A percentile compares a stretch with the other conserved stretches of the same genome.
Conservation (phyloP, 805 yeast species). For the Groenewaldozyma salmanticensis region DNA sequence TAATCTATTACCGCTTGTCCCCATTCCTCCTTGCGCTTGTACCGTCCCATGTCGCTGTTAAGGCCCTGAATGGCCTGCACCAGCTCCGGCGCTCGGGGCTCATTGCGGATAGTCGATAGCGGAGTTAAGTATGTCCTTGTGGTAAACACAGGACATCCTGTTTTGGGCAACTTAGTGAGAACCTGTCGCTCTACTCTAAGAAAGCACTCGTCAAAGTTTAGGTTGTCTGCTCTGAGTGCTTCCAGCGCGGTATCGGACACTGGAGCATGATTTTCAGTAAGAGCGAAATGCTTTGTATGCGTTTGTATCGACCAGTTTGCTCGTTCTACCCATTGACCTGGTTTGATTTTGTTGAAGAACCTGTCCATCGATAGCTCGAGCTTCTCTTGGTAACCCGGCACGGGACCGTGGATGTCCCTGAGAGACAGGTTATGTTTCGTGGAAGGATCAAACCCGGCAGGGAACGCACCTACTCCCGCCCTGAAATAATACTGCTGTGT, state of each 20-base stretch:
- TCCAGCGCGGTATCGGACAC: constrained; percentile 23
- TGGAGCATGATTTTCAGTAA: constrained; percentile 34
- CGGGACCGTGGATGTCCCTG: constrained; percentile 58
- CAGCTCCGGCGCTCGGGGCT: constrained; percentile 41
- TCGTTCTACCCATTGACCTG: constrained; percentile 49
- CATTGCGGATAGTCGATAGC: constrained; percentile 36
- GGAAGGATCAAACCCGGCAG: constrained; percentile 65
- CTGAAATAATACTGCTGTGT: constrained; percentile 37
- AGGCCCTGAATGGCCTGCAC: constrained; percentile 56
- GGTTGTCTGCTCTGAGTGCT: constrained; percentile 26
- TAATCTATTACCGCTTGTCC: constrained; percentile 50
- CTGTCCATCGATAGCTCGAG: constrained; percentile 55
- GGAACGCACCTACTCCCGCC: constrained; percentile 51
- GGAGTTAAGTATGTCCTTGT: constrained; percentile 53
- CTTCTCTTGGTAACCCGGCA: constrained; percentile 53
- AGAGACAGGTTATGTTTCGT: constrained; percentile 43
- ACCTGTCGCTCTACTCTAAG: constrained; percentile 53
- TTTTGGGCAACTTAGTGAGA: constrained; percentile 42
- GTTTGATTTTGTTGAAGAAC: constrained; percentile 48
- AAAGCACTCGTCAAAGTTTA: constrained; percentile 33
- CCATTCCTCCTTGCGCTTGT: constrained; percentile 60
- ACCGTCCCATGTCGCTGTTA: constrained; percentile 47
- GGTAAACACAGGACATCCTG: constrained; percentile 39
- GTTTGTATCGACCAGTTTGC: constrained; percentile 65
- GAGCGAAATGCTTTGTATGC: constrained; percentile 41